phyloP scores from a whole-genome alignment of 1,139 yeast species.

The Kurtzmaniella quercitrusa region DNA sequence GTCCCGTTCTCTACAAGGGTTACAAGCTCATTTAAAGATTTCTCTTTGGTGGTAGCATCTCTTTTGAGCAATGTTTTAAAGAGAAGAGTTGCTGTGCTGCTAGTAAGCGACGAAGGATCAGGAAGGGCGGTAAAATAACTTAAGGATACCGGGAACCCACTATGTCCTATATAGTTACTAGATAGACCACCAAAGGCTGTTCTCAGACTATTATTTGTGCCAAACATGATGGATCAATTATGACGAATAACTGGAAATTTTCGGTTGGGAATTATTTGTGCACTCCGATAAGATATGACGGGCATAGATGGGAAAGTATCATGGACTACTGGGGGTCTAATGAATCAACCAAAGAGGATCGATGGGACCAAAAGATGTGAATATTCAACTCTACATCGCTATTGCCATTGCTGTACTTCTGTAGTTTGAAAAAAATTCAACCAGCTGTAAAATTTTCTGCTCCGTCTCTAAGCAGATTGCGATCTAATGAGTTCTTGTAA shows the following conservation, averaged over 20 bases:
- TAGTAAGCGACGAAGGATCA: conserved; percentile 54
- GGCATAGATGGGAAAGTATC: neutral
- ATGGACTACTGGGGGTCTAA: neutral
- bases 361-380: no score
- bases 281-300: neutral
- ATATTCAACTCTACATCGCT: no score
- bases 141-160: conserved; percentile 66
- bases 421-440: no score
- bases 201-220: neutral
- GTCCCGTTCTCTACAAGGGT: conserved; percentile 19
- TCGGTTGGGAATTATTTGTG: neutral
- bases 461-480: no score
- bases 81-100: conserved; percentile 57
- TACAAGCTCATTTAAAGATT: conserved; percentile 59
- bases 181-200: neutral
- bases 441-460: no score
- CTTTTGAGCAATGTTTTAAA: conserved; percentile 75
- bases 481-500: no score
- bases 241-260: neutral
- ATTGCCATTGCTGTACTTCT: no score
- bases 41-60: conserved; percentile 80
- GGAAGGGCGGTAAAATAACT: conserved; percentile 79
- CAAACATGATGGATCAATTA: neutral
- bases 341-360: no score
- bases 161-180: conserved; percentile 32